phyloP scores from a whole-genome alignment of 2,329 filamentous ascomycete genomes.

The Ceratocystis harringtonii region DNA sequence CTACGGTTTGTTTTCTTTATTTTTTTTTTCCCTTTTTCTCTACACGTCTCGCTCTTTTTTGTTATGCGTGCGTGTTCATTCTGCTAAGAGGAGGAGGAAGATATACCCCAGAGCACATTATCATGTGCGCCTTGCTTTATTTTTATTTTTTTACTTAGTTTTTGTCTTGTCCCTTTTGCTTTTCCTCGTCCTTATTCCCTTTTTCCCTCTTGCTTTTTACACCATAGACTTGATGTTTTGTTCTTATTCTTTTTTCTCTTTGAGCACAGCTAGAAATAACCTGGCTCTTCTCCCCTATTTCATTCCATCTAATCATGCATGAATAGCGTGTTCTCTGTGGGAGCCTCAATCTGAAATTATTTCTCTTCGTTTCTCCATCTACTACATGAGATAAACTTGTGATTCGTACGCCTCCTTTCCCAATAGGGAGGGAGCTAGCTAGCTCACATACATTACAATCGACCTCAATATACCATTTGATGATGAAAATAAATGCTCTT shows the following conservation, averaged over 20 bases:
- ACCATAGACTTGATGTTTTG: not conserved
- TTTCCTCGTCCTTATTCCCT: not conserved
- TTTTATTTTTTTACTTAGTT: constrained; percentile 2
- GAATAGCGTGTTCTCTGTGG: not conserved
- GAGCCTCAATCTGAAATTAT: not conserved
- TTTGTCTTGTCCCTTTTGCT: not conserved
- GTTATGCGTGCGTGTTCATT: not conserved
- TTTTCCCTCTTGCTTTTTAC: constrained; percentile 7
- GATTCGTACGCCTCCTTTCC: not conserved
- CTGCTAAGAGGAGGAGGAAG: constrained; percentile 9
- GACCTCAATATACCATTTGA: not conserved
- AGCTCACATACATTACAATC: too few species aligned
- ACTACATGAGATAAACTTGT: not conserved
- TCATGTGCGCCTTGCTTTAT: constrained; percentile 8
- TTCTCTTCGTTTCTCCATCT: not conserved
- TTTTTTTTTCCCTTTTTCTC: not conserved
- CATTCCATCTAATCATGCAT: not conserved
- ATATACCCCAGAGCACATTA: constrained; percentile 17
- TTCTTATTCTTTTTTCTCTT: not conserved
- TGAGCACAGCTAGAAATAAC: too few species aligned
- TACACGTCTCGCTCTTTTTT: not conserved
- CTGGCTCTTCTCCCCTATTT: not conserved
- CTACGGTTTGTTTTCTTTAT: not conserved
- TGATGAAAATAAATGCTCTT: not conserved
- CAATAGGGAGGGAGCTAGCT: too few species aligned